These are phyloP conservation scores for Schwanniomyces sp. DNA, from an alignment of 805 yeast genomes.

Conservation along the genomic window DNA sequence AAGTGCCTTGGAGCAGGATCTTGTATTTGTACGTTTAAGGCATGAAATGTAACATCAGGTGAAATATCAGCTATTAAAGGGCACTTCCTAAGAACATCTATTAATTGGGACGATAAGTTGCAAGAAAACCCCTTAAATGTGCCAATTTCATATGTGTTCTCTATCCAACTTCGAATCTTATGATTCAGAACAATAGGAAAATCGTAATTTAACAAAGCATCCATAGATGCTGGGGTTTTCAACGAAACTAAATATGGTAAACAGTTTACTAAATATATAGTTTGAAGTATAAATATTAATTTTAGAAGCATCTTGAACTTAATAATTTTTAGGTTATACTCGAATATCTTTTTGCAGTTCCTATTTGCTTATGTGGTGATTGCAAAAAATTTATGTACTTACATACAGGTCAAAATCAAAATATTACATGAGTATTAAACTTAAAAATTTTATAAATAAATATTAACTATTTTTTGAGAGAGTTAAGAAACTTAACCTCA, in stretches of 20 bases:
- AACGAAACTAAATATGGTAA: conserved; percentile 49
- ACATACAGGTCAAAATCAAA: not conserved
- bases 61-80: conserved; percentile 69
- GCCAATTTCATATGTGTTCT: conserved; percentile 63
- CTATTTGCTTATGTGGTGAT: conserved; percentile 3
- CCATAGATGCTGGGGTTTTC: conserved; percentile 49
- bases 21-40: conserved; percentile 49
- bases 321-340: too few species aligned
- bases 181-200: conserved; percentile 31
- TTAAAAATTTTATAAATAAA: not conserved
- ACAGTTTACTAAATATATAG: not conserved
- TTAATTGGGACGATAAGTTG: conserved; percentile 48
- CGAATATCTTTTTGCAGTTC: not conserved
- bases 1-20: conserved; percentile 62
- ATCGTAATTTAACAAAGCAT: conserved; percentile 48
- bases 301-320: not conserved
- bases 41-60: conserved; percentile 61
- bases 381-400: not conserved
- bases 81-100: conserved; percentile 50
- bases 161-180: conserved; percentile 48
- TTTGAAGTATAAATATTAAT: not conserved
- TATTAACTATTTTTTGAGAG: conserved; percentile 13
- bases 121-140: conserved; percentile 71
- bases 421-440: not conserved
- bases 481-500: conserved; percentile 24